Percentiles rank a stretch among this genome's conserved stretches.
These are phyloP conservation scores for Rhododendron mucronatum DNA, from an alignment of 148 eudicot species.

Conservation along the genomic window DNA sequence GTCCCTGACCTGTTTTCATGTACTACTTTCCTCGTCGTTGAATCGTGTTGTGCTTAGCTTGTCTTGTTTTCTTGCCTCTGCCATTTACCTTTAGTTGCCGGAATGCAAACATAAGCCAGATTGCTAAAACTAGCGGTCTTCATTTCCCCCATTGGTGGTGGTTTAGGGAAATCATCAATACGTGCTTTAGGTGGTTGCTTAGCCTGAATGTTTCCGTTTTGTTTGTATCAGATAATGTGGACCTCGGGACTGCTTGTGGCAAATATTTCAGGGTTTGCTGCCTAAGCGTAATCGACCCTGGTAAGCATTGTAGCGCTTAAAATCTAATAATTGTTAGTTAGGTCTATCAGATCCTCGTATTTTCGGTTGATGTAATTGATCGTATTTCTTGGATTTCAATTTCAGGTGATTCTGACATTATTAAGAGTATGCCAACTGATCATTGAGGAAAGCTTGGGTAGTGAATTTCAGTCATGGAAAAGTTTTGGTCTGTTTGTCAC, in stretches of 20 bases:
- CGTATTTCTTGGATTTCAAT: background rate
- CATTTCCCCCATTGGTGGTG: background rate
- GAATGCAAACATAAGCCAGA: background rate
- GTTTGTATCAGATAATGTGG: constrained; percentile 49
- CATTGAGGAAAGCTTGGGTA: constrained; percentile 17
- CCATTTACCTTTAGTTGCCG: background rate
- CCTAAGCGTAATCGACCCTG: constrained; percentile 56
- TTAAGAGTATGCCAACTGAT: constrained; percentile 56
- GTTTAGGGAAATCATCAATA: background rate
- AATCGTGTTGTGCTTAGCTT: background rate
- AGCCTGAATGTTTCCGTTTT: background rate
- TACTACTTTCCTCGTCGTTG: background rate
- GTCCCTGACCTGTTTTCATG: background rate
- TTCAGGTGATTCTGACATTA: constrained; percentile 67
- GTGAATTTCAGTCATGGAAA: background rate
- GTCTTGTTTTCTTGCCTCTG: background rate
- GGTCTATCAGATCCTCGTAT: no score
- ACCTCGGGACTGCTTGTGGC: constrained; percentile 69
- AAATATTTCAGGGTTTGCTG: constrained; percentile 66
- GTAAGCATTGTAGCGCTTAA: constrained; percentile 5
- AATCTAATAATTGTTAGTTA: background rate
- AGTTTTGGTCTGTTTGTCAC: background rate
- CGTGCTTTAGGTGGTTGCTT: background rate
- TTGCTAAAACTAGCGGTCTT: background rate
- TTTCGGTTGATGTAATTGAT: background rate